phyloP scores from a whole-genome alignment of 192 early-diverging fungal genomes.

The Coemansia erecta region DNA sequence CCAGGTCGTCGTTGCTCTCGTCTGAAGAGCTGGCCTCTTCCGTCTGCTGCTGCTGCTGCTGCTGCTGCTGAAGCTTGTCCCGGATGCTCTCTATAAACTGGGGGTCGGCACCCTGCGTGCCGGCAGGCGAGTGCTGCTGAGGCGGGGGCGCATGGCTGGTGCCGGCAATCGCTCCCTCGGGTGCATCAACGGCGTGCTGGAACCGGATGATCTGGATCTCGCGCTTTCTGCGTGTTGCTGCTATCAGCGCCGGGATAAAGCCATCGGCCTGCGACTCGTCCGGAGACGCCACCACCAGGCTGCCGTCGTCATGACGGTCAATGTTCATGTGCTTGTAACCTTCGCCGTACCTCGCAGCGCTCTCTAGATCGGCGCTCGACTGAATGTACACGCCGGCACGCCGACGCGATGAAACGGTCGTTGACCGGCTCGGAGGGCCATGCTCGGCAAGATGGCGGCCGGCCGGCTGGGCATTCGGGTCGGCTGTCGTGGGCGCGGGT shows the following conservation, averaged over 20 bases:
- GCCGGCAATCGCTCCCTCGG: constrained; percentile 33
- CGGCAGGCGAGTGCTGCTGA: background rate
- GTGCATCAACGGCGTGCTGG: constrained; percentile 32
- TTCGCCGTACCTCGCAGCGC: constrained; percentile 43
- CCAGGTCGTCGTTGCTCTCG: constrained; percentile 13
- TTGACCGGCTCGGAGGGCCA: constrained; percentile 19
- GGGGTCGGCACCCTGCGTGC: constrained; percentile 7
- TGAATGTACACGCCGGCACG: constrained; percentile 41
- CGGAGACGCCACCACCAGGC: constrained; percentile 27
- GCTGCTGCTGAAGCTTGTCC: constrained; percentile 10
- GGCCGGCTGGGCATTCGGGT: too few species aligned
- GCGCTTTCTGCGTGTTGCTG: constrained; percentile 46
- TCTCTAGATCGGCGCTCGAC: constrained; percentile 28
- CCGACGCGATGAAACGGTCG: constrained; percentile 10
- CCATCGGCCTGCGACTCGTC: constrained; percentile 18
- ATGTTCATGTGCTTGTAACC: constrained; percentile 46
- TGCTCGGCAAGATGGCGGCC: background rate
- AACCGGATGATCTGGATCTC: constrained; percentile 50
- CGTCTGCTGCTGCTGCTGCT: background rate
- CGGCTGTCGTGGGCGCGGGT: background rate
- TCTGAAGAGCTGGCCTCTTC: background rate
- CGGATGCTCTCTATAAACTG: constrained; percentile 21
- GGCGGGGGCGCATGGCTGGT: background rate
- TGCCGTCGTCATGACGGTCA: constrained; percentile 43
- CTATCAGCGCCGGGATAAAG: constrained; percentile 47